phyloP scores from a whole-genome alignment of 768 basidiomycete species.

The Pulveroboletus sp. region DNA sequence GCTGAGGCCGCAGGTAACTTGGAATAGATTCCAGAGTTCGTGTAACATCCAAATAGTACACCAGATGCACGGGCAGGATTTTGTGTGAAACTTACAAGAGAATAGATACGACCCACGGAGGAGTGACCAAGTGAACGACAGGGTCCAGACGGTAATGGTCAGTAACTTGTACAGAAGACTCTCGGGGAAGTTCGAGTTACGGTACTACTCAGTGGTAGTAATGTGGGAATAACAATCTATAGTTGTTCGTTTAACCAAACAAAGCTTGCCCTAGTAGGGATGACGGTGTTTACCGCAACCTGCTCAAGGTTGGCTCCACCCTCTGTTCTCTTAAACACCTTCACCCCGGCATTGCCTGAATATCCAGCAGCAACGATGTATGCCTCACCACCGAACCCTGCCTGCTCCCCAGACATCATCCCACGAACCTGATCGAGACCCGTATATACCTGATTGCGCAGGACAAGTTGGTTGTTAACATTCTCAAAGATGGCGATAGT shows the following conservation, averaged over 20 bases:
- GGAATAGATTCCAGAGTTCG: too few species aligned
- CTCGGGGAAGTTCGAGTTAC: too few species aligned
- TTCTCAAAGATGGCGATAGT: conserved; percentile 61
- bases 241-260: conserved; percentile 34
- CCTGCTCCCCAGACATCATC: conserved; percentile 53
- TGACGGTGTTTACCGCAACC: conserved; percentile 50
- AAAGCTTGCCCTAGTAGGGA: conserved; percentile 52
- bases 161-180: too few species aligned
- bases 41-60: too few species aligned
- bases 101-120: too few species aligned
- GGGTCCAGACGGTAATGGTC: too few species aligned
- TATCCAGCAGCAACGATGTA: conserved; percentile 56
- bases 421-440: conserved; percentile 63
- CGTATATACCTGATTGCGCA: conserved; percentile 57
- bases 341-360: conserved; percentile 52
- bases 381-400: conserved; percentile 43
- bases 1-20: too few species aligned
- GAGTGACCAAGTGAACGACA: too few species aligned
- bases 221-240: neutral
- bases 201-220: too few species aligned
- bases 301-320: conserved; percentile 50
- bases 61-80: too few species aligned
- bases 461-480: conserved; percentile 35
- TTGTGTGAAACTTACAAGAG: too few species aligned
- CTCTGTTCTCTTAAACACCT: conserved; percentile 53